A percentile compares a stretch with the other conserved stretches of the same genome.
phyloP scores from a whole-genome alignment of 129 eudicot species.

The Helianthus annuus region HanXRQr2.0-SUNRISE NC_035445.2:150401889-150402388 shows the following conservation, averaged over 20 bases:
- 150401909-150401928: conserved; percentile 42
- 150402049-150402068: too few relatives aligned
- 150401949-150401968: too few relatives aligned
- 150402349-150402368: background rate
- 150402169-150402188: conserved; percentile 67
- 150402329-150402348: background rate
- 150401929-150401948: conserved; percentile 21
- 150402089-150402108: background rate
- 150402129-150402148: conserved; percentile 50
- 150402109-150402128: background rate
- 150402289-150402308: conserved; percentile 12
- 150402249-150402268: conserved; percentile 5
- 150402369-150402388: background rate
- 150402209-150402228: conserved; percentile 73
- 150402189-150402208: conserved; percentile 66
- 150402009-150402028: too few relatives aligned
- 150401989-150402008: too few relatives aligned
- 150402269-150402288: conserved; percentile 14
- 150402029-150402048: too few relatives aligned
- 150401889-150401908: conserved; percentile 63
- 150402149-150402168: conserved; percentile 72
- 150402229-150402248: conserved; percentile 71
- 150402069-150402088: background rate
- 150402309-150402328: background rate
- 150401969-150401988: background rate